These are phyloP conservation scores for Miscanthus sacchariflorus DNA, from an alignment of 202 grass and related monocot species.

Conservation along the genomic window DNA sequence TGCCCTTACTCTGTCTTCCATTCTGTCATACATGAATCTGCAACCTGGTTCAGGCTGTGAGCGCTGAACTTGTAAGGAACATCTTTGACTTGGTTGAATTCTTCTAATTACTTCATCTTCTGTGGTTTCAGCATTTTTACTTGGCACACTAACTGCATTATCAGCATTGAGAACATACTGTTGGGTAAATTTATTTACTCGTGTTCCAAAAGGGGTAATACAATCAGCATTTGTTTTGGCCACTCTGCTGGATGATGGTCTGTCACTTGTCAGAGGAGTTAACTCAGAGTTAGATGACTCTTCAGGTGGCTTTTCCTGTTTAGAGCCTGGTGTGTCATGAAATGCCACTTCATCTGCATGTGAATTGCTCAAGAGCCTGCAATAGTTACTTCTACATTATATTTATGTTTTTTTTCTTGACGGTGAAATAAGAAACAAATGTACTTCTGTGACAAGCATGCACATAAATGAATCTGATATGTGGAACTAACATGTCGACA, in stretches of 20 bases:
- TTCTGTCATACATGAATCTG: constrained; percentile 97
- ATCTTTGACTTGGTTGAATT: constrained; percentile 70
- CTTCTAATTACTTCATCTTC: constrained; percentile 91
- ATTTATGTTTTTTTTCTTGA: constrained; percentile 36
- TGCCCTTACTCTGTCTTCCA: constrained; percentile 75
- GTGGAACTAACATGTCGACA: constrained; percentile 84
- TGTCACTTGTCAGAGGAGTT: constrained; percentile 61
- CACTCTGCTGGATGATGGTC: constrained; percentile 65
- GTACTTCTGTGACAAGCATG: constrained; percentile 30
- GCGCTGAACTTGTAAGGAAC: constrained; percentile 73
- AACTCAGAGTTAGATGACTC: constrained; percentile 56
- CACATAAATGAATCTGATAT: constrained; percentile 22
- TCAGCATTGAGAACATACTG: constrained; percentile 73
- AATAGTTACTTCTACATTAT: constrained; percentile 56
- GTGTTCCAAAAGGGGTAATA: constrained; percentile 83
- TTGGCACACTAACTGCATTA: constrained; percentile 49
- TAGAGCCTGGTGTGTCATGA: constrained; percentile 58
- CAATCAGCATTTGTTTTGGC: constrained; percentile 59
- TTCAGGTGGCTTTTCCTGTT: constrained; percentile 60
- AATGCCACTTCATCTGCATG: constrained; percentile 48
- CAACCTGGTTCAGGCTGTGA: constrained; percentile 78
- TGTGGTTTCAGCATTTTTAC: constrained; percentile 47
- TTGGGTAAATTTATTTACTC: constrained; percentile 79
- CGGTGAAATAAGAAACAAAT: background rate
- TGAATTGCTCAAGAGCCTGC: constrained; percentile 78